phyloP scores from a whole-genome alignment of 148 eudicot genomes.

The Drosera capensis region DNA sequence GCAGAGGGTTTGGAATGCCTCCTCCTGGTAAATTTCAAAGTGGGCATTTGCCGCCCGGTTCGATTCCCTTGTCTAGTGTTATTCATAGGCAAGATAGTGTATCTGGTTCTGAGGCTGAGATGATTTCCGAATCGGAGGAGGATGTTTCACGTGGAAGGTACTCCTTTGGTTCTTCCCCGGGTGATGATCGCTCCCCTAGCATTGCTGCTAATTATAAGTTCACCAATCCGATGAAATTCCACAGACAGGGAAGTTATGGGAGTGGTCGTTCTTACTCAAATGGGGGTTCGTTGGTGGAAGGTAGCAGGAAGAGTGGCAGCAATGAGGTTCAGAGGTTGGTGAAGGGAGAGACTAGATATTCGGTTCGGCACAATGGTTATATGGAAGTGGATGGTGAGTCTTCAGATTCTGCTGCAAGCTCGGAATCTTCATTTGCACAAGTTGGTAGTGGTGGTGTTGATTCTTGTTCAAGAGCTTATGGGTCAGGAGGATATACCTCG shows the following conservation, averaged over 20 bases:
- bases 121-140: slow-evolving; percentile 48
- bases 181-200: slow-evolving; percentile 35
- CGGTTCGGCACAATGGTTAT: slow-evolving; percentile 22
- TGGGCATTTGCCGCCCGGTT: slow-evolving; percentile 44
- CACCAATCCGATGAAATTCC: slow-evolving; percentile 18
- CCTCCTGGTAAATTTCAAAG: slow-evolving; percentile 51
- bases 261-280: slow-evolving; percentile 62
- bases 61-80: slow-evolving; percentile 33
- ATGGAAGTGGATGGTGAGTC: slow-evolving; percentile 51
- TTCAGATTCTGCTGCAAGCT: slow-evolving; percentile 51
- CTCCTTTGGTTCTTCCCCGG: slow-evolving; percentile 72
- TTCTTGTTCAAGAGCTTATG: slow-evolving; percentile 18
- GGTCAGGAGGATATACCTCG: slow-evolving; percentile 33
- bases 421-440: slow-evolving; percentile 51
- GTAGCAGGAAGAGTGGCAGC: slow-evolving; percentile 22
- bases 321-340: slow-evolving; percentile 20
- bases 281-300: slow-evolving; percentile 67
- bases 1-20: slow-evolving; percentile 43
- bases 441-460: slow-evolving; percentile 25
- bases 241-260: slow-evolving; percentile 22
- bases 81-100: slow-evolving; percentile 33
- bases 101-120: slow-evolving; percentile 43
- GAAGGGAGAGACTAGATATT: slow-evolving; percentile 16
- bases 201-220: slow-evolving; percentile 14
- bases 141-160: slow-evolving; percentile 59